A percentile compares a stretch with the other conserved stretches of the same genome.
These are phyloP conservation scores for Albizia julibrissin DNA, from an alignment of 306 rosid species.

Conservation along the genomic window DNA sequence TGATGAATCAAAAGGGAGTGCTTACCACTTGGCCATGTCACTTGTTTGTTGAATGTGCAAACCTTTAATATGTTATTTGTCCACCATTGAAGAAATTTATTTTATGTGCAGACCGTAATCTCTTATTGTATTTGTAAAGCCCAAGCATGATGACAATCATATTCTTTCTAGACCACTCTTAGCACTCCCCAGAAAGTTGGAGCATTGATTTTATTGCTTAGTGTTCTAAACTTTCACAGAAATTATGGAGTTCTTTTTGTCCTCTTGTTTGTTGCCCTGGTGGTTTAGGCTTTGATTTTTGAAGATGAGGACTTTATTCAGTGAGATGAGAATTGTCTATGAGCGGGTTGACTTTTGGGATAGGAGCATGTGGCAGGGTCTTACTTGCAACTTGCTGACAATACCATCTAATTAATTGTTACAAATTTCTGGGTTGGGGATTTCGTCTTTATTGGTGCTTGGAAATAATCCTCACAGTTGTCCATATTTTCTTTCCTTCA, in stretches of 20 bases:
- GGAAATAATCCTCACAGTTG: not conserved
- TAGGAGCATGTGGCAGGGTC: conserved; percentile 8
- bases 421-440: conserved; percentile 9
- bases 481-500: conserved; percentile 24
- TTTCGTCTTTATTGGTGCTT: not conserved
- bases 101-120: not conserved
- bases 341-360: conserved; percentile 8
- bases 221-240: conserved; percentile 1
- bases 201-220: not conserved
- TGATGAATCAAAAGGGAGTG: not conserved
- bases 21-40: not conserved
- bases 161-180: not conserved
- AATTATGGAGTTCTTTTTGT: not conserved
- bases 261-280: conserved; percentile 15
- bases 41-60: not conserved
- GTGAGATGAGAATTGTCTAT: not conserved
- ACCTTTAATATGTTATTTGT: not conserved
- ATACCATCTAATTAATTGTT: not conserved
- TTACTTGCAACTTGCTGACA: not conserved
- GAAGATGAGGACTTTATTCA: conserved; percentile 11
- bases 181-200: not conserved
- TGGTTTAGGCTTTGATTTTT: not conserved
- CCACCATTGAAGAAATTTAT: not conserved
- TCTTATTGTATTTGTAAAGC: not conserved
- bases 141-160: not conserved